A percentile compares a stretch with the other conserved stretches of the same genome.
Conservation (phyloP, 306 rosid species). For the Datisca glomerata region DNA sequence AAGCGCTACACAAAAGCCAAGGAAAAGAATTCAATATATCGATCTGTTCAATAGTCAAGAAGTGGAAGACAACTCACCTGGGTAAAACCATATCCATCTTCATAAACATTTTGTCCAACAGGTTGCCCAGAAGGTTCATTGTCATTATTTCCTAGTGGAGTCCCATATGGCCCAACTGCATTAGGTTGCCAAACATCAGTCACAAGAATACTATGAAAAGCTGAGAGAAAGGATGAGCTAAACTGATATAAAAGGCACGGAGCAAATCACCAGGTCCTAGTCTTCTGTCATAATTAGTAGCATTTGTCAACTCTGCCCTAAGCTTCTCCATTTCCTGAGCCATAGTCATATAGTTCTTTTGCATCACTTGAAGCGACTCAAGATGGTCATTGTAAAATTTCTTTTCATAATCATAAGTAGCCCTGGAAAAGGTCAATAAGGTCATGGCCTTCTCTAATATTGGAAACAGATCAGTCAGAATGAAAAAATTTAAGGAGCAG, state of each 20-base stretch:
- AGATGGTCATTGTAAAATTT: conserved; percentile 86
- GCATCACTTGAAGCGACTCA: conserved; percentile 94
- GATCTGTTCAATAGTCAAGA: conserved; percentile 14
- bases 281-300: too few relatives aligned
- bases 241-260: conserved; percentile 9
- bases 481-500: neutral
- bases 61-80: conserved; percentile 55
- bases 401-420: conserved; percentile 77
- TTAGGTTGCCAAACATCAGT: conserved; percentile 21
- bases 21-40: neutral
- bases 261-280: too few relatives aligned
- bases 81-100: conserved; percentile 54
- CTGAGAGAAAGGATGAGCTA: conserved; percentile 15
- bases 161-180: conserved; percentile 68
- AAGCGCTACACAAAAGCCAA: neutral
- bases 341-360: conserved; percentile 83
- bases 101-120: conserved; percentile 64
- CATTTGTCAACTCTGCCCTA: conserved; percentile 69
- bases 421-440: conserved; percentile 53
- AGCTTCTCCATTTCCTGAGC: conserved; percentile 93
- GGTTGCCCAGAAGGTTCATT: conserved; percentile 55
- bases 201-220: conserved; percentile 12
- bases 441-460: conserved; percentile 3
- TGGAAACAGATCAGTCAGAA: neutral
- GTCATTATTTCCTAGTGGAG: conserved; percentile 54